Percentiles rank a stretch among this genome's conserved stretches.
Conservation (phyloP, 2,329 filamentous ascomycete species). For the Xylariaceae sp. region DNA sequence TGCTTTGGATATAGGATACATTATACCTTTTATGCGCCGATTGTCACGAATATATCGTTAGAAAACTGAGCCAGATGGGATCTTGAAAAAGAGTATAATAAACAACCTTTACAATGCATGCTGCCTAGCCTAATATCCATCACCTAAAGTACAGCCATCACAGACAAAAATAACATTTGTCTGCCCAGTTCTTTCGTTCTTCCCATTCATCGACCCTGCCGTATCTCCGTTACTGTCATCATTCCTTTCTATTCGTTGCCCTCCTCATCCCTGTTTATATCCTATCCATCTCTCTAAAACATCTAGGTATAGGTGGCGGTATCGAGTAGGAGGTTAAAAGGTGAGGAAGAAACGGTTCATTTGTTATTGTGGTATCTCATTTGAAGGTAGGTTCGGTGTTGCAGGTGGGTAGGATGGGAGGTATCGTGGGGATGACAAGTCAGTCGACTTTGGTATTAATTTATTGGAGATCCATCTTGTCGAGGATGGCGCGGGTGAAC, state of each 20-base stretch:
- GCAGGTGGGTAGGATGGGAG: too few species aligned
- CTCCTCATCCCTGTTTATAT: not conserved
- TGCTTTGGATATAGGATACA: too few species aligned
- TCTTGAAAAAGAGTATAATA: too few species aligned
- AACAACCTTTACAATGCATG: constrained; percentile 13
- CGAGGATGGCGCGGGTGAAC: constrained; percentile 89
- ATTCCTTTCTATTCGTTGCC: constrained; percentile 19
- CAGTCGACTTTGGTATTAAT: not conserved
- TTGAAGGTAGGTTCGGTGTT: constrained; percentile 10
- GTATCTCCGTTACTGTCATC: constrained; percentile 30
- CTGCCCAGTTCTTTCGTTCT: too few species aligned
- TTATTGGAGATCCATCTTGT: constrained; percentile 86
- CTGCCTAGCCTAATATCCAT: constrained; percentile 27
- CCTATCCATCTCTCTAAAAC: constrained; percentile 28
- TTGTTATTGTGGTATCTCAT: constrained; percentile 21
- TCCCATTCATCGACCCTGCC: constrained; percentile 25
- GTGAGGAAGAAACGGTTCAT: not conserved
- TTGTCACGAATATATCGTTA: too few species aligned
- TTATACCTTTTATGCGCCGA: too few species aligned
- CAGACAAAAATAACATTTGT: too few species aligned
- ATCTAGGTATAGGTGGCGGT: constrained; percentile 23
- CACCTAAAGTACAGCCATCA: constrained; percentile 30
- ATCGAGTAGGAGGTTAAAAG: constrained; percentile 15
- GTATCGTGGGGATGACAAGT: too few species aligned
- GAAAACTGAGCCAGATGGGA: too few species aligned